phyloP scores from a whole-genome alignment of 805 yeast genomes.

The Candida lessepsii region DNA sequence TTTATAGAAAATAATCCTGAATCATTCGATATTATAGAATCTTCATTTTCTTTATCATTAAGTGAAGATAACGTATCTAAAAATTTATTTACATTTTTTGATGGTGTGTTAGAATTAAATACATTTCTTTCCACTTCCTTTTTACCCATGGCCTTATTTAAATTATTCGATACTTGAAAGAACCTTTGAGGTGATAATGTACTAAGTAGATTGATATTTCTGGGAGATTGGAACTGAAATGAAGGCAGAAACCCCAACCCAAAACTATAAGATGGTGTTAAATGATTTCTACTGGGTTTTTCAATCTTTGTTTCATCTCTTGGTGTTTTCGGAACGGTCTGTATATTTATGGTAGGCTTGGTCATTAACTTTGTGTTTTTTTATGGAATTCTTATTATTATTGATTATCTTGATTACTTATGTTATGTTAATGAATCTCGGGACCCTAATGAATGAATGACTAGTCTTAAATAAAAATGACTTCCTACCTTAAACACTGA shows the following conservation, averaged over 20 bases:
- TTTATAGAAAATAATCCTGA: slow-evolving; percentile 7
- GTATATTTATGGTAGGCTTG: slow-evolving; percentile 6
- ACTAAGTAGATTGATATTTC: slow-evolving; percentile 20
- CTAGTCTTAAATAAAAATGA: neutral
- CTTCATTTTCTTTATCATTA: slow-evolving; percentile 4
- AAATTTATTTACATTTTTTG: slow-evolving; percentile 14
- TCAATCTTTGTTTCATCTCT: slow-evolving; percentile 11
- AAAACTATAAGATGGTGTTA: slow-evolving; percentile 29
- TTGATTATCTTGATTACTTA: too few species aligned
- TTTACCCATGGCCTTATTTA: slow-evolving; percentile 16
- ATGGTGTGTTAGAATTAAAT: slow-evolving; percentile 13
- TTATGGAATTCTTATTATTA: too few species aligned
- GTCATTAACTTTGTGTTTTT: too few species aligned
- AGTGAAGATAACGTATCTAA: slow-evolving; percentile 17
- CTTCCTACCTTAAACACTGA: too few species aligned
- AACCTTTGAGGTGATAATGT: slow-evolving; percentile 37
- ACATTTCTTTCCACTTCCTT: slow-evolving; percentile 11
- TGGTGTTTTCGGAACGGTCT: slow-evolving; percentile 19
- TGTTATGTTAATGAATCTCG: too few species aligned
- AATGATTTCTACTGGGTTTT: neutral
- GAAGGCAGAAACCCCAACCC: slow-evolving; percentile 44
- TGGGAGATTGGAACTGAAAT: slow-evolving; percentile 39
- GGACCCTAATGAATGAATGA: too few species aligned
- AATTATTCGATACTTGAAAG: slow-evolving; percentile 24
- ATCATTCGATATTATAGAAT: slow-evolving; percentile 5